A percentile compares a stretch with the other conserved stretches of the same genome.
phyloP scores from a whole-genome alignment of 2,329 filamentous ascomycete genomes.

The Cladosporium velox region DNA sequence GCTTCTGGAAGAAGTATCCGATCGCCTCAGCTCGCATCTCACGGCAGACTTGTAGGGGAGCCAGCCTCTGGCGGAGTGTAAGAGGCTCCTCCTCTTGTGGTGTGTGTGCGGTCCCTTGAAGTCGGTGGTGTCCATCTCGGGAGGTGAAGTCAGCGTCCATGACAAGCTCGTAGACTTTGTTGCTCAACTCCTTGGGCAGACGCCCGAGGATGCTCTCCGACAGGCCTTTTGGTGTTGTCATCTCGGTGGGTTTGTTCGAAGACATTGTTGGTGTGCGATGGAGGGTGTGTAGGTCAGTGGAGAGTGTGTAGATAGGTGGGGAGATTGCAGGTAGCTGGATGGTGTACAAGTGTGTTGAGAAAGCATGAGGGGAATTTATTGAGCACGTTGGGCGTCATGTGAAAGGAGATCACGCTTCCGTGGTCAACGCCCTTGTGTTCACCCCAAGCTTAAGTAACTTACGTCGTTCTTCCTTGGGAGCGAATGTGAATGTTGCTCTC shows the following conservation, averaged over 20 bases:
- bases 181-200: background rate
- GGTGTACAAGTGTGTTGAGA: background rate
- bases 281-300: background rate
- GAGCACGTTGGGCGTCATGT: background rate
- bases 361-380: background rate
- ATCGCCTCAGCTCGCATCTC: background rate
- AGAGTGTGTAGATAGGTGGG: background rate
- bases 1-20: background rate
- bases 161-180: conserved; percentile 2
- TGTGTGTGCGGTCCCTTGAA: background rate
- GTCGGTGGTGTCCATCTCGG: background rate
- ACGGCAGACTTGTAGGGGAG: conserved; percentile 1
- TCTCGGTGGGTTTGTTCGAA: background rate
- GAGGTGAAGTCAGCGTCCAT: background rate
- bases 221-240: background rate
- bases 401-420: background rate
- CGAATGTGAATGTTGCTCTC: background rate
- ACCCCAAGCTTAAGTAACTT: background rate
- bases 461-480: background rate
- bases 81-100: background rate
- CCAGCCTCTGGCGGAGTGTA: background rate
- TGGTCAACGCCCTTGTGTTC: background rate
- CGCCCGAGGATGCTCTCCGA: background rate
- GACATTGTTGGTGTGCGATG: background rate
- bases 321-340: background rate